Evolutionary conservation across 768 basidiomycete species (phyloP).

Genomic region (Terana coerulea): DNA sequence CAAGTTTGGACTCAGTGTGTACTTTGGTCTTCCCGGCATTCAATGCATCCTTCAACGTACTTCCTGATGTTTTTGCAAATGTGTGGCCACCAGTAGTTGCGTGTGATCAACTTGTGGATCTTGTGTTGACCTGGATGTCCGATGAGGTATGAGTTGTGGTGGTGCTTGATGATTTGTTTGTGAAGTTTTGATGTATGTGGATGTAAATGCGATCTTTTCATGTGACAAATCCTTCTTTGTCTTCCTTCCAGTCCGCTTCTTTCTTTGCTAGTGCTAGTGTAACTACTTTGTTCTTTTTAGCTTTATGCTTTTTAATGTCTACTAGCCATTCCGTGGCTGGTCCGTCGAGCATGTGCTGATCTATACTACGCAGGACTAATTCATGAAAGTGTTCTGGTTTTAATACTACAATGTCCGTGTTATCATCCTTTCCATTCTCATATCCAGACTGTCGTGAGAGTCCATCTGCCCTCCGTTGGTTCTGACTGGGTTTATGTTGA

Average conservation of each 20-base stretch:
- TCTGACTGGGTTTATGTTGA: slow-evolving; percentile 7
- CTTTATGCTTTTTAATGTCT: neutral
- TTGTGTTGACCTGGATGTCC: slow-evolving; percentile 8
- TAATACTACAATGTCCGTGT: neutral
- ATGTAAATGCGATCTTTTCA: neutral
- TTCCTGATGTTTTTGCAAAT: neutral
- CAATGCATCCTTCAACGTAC: slow-evolving; percentile 4
- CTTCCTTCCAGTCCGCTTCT: neutral
- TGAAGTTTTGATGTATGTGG: neutral
- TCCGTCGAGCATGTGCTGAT: neutral
- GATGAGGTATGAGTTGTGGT: neutral
- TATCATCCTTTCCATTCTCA: neutral
- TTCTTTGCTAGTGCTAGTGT: neutral
- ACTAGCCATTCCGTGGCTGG: neutral
- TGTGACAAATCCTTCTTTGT: neutral
- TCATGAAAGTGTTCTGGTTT: neutral
- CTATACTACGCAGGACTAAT: neutral
- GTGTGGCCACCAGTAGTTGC: slow-evolving; percentile 10
- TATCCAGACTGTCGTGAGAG: neutral
- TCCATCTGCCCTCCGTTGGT: slow-evolving; percentile 11
- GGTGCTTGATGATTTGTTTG: neutral
- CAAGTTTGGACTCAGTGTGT: neutral
- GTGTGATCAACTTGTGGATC: slow-evolving; percentile 1
- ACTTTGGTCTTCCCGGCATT: slow-evolving; percentile 4
- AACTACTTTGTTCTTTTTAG: neutral